Conservation (phyloP, 768 basidiomycete genomes). For the Tylopilus rubrobrunneus region DNA sequence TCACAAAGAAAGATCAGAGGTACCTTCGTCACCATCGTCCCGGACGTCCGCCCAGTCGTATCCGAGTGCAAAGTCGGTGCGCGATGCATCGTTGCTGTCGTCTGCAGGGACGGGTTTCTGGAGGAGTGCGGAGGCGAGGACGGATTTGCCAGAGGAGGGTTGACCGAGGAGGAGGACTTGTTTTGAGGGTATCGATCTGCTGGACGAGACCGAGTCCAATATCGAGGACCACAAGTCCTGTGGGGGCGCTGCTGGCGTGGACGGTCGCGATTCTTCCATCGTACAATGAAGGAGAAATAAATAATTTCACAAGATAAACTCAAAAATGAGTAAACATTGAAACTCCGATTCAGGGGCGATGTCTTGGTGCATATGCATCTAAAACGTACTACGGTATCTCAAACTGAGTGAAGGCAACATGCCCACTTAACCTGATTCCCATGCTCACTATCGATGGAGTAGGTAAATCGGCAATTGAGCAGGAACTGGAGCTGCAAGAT, state of each 20-base stretch:
- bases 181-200: conserved; percentile 80
- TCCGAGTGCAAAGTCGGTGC: conserved; percentile 79
- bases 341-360: conserved; percentile 20
- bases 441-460: too few species aligned
- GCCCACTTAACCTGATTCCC: too few species aligned
- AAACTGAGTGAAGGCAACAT: too few species aligned
- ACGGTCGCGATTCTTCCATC: conserved; percentile 50
- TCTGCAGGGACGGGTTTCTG: conserved; percentile 56
- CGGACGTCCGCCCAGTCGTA: conserved; percentile 90
- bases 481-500: too few species aligned
- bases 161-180: conserved; percentile 84
- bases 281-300: conserved; percentile 1
- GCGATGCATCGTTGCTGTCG: conserved; percentile 54
- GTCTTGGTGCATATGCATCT: too few species aligned
- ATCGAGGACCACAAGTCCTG: conserved; percentile 92
- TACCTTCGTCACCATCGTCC: conserved; percentile 94
- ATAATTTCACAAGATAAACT: background rate
- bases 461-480: too few species aligned
- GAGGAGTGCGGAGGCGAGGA: conserved; percentile 65
- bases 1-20: conserved; percentile 19
- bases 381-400: too few species aligned
- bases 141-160: conserved; percentile 74
- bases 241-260: conserved; percentile 71
- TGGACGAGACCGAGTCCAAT: conserved; percentile 79
- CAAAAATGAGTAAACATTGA: conserved; percentile 8